Evolutionary conservation across 2,329 filamentous ascomycete genomes (phyloP).

Genomic region (Paracoccidioides brasiliensis): DNA sequence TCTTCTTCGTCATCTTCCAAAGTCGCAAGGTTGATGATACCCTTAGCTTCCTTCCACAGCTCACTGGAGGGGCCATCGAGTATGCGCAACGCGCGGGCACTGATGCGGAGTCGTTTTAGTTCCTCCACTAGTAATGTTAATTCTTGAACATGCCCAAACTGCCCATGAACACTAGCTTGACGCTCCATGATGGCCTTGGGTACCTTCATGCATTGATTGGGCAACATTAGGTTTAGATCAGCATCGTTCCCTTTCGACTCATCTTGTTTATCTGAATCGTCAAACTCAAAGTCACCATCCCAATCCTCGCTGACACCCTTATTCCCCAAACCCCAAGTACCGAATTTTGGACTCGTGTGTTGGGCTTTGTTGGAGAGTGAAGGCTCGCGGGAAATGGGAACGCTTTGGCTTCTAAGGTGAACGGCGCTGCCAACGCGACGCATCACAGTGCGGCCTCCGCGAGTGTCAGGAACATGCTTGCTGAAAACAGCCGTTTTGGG

Average conservation of each 20-base stretch:
- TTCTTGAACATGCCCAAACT: conserved; percentile 51
- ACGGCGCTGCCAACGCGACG: conserved; percentile 46
- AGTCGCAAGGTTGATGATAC: conserved; percentile 53
- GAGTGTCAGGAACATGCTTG: conserved; percentile 44
- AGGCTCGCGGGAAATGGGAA: conserved; percentile 44
- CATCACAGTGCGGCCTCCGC: conserved; percentile 44
- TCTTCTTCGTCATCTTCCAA: conserved; percentile 44
- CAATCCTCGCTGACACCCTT: conserved; percentile 56
- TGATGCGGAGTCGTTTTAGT: conserved; percentile 46
- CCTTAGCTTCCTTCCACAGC: conserved; percentile 52
- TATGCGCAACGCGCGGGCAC: conserved; percentile 41
- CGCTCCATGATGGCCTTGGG: conserved; percentile 51
- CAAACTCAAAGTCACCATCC: conserved; percentile 57
- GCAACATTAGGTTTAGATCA: conserved; percentile 7
- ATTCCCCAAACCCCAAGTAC: conserved; percentile 53
- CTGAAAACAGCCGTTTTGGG: conserved; percentile 49
- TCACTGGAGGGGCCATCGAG: conserved; percentile 40
- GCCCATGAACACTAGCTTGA: conserved; percentile 51
- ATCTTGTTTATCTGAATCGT: conserved; percentile 30
- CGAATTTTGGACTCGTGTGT: conserved; percentile 45
- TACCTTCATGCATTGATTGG: conserved; percentile 30
- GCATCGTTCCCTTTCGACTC: conserved; percentile 16
- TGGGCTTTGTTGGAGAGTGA: conserved; percentile 36
- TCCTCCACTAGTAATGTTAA: conserved; percentile 53
- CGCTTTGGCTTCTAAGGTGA: conserved; percentile 53